Evolutionary conservation across 2,329 filamentous ascomycete genomes (phyloP), one percentile per base, ranked within the genome.

Genomic region (Aureobasidium sp.): DNA sequence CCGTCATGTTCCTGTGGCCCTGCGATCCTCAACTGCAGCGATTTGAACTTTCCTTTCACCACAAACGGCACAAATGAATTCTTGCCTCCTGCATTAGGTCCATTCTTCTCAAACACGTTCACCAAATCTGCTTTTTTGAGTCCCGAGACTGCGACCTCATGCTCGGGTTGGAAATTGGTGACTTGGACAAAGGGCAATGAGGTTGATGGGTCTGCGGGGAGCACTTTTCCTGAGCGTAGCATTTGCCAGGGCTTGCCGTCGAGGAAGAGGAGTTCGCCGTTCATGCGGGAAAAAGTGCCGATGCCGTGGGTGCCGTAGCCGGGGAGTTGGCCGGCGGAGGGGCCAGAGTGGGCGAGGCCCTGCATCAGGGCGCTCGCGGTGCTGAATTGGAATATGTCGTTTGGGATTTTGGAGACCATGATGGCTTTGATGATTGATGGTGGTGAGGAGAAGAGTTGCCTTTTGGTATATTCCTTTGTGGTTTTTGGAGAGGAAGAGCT

Each of bases 371-470:
- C 76, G 12, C 73, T 68, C 34, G 67, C 67, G 25, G 75, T 72
- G 36, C 75, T 76, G 69, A 74, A 78, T 63, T 78, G 76, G 65
- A 75, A 78, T 64, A 78, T 74, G 66, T 78, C 76, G 69, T 78
- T 78, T 39, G 76, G 76, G 29, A 76, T 75, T 29, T 73, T 73
- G 60, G 67, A 69, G 49, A 71, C 70, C 75, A 76, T 76, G 29
- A 42, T 69, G 61, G 41, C n/a, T n/a, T n/a, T n/a, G n/a, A 22
- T 37, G 59, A 25, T 25, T 76, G 29, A 42, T 68, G 61, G 41
- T 27, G 11, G 15, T 15, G 27, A 22, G 15, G 22, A 20, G 25
- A 25, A 22, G 36, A 22, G 25, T 17, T 42, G 14, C 3, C 5
- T 20, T 41, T n/a, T 20, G 20, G 20, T 45, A 20, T 45, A 5